These are phyloP conservation scores for Rhizophora apiculata DNA, from an alignment of 345 rosid genomes.

Conservation along the genomic window DNA sequence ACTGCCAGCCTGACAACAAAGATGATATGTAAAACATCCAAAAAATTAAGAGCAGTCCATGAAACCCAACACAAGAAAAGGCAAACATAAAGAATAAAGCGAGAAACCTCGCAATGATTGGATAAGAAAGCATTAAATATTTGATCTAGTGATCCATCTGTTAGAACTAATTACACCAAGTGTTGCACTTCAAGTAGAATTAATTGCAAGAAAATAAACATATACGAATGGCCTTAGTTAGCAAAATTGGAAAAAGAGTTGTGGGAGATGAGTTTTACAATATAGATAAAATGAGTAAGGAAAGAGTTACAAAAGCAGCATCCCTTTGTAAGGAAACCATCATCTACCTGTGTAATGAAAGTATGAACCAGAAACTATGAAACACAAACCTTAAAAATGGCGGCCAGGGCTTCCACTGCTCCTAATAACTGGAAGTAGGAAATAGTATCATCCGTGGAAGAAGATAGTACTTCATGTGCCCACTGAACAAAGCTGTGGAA, in stretches of 20 bases:
- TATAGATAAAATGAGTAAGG: background rate
- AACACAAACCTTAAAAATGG: conserved; percentile 77
- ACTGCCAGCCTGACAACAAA: conserved; percentile 63
- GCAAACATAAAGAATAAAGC: background rate
- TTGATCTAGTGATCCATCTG: no score
- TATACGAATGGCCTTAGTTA: no score
- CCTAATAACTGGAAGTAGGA: conserved; percentile 75
- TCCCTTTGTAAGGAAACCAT: background rate
- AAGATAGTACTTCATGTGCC: conserved; percentile 75
- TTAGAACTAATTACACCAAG: no score
- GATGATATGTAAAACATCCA: conserved; percentile 22
- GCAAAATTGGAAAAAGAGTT: no score
- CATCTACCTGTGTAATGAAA: background rate
- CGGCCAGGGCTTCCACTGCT: conserved; percentile 81
- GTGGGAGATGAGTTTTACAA: no score
- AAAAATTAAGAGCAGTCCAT: conserved; percentile 9
- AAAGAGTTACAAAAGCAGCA: background rate
- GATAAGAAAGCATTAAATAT: background rate
- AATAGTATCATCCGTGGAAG: conserved; percentile 49
- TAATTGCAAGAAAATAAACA: no score
- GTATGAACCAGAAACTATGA: conserved; percentile 10
- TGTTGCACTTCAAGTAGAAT: no score
- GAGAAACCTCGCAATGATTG: background rate
- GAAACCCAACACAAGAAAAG: background rate
- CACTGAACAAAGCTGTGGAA: conserved; percentile 74